Evolutionary conservation across 345 rosid species (phyloP), one percentile per base, ranked within the genome.

Genomic region (Erodium maritimum): DNA sequence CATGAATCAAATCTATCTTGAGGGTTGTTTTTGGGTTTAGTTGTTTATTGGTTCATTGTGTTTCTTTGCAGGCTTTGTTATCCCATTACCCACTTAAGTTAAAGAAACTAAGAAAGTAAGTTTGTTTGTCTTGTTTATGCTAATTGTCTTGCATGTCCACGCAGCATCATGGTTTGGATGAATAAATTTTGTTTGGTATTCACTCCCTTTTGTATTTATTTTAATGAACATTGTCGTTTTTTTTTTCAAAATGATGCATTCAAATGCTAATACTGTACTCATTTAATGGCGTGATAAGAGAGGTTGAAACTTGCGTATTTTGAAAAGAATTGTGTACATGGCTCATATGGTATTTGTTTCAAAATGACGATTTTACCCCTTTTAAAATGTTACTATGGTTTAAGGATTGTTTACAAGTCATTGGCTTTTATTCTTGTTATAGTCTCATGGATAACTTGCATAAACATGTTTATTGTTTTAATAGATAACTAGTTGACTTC

Each of bases 21-120:
- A 29, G 34, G 34, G 34, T 12, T 24, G 10, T 34, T 25, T 52
- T 24, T 20, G 23, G 16, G 23, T 52, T 16, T 20, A 45, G 10
- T 23, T 54, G 33, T 48, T 17, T 1, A 23, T 24, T 21, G 19
- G 48, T 48, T 29, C 42, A 11, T n/a, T 37, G 16, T 45, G 55
- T 55, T 61, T 29, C 37, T 24, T 77, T 50, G 65, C 87, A 93
- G 96, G 94, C 79, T 62, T 73, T 93, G 60, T 50, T 93, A 21
- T 57, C 90, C 3, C 88, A 81, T 75, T 79, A 68, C 69, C 83
- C 91, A 57, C 66, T 55, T 61, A 91, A 89, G 82, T 82, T 84
- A 65, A 75, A 68, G 61, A 69, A 54, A 56, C 76, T 89, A 58
- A 82, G 88, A 71, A 75, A 83, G 95, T 91, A 65, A 61, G 52